phyloP scores from a whole-genome alignment of 2,329 filamentous ascomycete genomes.

The Aschersonia sp. region DNA sequence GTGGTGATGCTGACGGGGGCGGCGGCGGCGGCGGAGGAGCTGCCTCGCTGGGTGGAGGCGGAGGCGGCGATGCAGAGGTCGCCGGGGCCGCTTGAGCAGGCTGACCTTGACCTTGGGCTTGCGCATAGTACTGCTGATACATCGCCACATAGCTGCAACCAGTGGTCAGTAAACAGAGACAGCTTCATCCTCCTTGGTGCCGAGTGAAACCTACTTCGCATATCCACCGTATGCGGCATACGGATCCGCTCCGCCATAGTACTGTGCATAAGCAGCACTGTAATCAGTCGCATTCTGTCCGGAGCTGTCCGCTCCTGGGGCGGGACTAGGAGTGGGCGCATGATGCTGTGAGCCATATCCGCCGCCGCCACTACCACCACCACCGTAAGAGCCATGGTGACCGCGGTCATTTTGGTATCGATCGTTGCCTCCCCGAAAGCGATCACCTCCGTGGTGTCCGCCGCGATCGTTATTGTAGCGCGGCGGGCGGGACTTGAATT shows the following conservation, averaged over 20 bases:
- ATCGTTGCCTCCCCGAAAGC: conserved; percentile 16
- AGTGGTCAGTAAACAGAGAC: conserved; percentile 9
- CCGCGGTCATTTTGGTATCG: conserved; percentile 14
- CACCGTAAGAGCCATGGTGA: conserved; percentile 13
- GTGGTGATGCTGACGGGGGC: conserved; percentile 34
- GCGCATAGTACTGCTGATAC: conserved; percentile 58
- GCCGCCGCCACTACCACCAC: conserved; percentile 3
- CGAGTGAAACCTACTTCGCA: conserved; percentile 40
- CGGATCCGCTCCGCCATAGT: conserved; percentile 63
- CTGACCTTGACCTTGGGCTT: conserved; percentile 25
- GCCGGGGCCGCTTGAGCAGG: conserved; percentile 30
- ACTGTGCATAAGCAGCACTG: conserved; percentile 69
- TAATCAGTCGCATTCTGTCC: conserved; percentile 40
- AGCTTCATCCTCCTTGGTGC: neutral
- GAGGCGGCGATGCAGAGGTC: conserved; percentile 38
- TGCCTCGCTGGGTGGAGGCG: conserved; percentile 42
- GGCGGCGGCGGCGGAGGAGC: conserved; percentile 46
- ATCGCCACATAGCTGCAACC: conserved; percentile 45
- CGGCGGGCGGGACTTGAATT: conserved; percentile 72
- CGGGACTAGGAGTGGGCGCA: conserved; percentile 20
- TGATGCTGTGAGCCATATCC: conserved; percentile 12
- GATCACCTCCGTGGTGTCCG: conserved; percentile 14
- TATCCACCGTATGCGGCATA: conserved; percentile 90
- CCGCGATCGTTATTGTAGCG: conserved; percentile 38
- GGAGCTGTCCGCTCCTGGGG: conserved; percentile 14